phyloP scores from a whole-genome alignment of 2,329 filamentous ascomycete genomes.

The Truncatella angustata region DNA sequence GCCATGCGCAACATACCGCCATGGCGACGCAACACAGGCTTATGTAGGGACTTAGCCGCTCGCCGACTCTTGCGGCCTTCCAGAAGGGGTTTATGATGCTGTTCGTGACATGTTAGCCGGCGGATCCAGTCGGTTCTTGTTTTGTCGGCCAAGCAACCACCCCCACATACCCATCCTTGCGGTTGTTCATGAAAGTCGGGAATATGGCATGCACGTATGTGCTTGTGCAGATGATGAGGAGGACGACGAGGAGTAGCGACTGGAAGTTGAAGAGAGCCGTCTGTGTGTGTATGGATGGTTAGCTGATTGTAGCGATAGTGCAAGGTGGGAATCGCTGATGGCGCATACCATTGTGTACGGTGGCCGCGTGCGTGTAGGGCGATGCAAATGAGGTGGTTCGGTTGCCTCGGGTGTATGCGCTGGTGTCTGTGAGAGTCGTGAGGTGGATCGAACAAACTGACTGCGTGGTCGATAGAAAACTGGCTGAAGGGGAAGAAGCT shows the following conservation, averaged over 20 bases:
- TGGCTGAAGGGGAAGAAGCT: too few species aligned
- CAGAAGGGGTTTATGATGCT: constrained; percentile 86
- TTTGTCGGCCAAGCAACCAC: not conserved
- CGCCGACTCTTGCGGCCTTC: constrained; percentile 92
- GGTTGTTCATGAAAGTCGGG: constrained; percentile 85
- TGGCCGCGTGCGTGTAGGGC: too few species aligned
- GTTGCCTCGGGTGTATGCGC: not conserved
- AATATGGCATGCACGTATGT: constrained; percentile 90
- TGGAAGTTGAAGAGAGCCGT: constrained; percentile 99
- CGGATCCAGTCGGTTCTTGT: too few species aligned
- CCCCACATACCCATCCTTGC: constrained; percentile 94
- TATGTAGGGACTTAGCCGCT: constrained; percentile 91
- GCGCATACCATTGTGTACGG: not conserved
- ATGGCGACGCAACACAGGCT: constrained; percentile 91
- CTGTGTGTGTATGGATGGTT: constrained; percentile 42
- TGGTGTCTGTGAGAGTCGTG: not conserved
- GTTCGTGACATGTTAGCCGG: constrained; percentile 7
- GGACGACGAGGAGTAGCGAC: constrained; percentile 88
- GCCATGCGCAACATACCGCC: constrained; percentile 61
- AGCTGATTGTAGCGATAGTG: not conserved
- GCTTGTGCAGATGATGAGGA: constrained; percentile 94
- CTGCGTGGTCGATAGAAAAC: too few species aligned
- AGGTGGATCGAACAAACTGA: not conserved
- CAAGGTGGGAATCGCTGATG: not conserved
- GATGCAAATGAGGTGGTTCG: too few species aligned